phyloP scores from a whole-genome alignment of 1,139 yeast genomes.

The Zygosaccharomyces pseudobailii region DNA sequence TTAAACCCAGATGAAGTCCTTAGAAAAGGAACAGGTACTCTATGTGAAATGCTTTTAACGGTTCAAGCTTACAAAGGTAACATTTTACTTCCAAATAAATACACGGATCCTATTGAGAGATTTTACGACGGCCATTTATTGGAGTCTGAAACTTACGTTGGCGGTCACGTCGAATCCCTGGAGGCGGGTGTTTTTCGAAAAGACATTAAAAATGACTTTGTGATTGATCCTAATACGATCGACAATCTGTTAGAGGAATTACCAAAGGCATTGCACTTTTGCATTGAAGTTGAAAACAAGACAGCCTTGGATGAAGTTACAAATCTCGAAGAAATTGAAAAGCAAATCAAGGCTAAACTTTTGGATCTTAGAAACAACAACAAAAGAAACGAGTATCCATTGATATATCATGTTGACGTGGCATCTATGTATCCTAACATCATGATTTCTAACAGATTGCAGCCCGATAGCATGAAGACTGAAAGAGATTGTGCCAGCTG shows the following conservation, averaged over 20 bases:
- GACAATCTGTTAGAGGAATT: slow-evolving; percentile 74
- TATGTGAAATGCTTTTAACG: slow-evolving; percentile 96
- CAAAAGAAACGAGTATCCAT: slow-evolving; percentile 67
- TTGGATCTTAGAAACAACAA: slow-evolving; percentile 58
- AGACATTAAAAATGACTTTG: slow-evolving; percentile 73
- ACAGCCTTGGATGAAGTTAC: slow-evolving; percentile 68
- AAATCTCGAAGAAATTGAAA: slow-evolving; percentile 71
- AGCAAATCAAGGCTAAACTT: slow-evolving; percentile 52
- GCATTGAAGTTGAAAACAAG: slow-evolving; percentile 78
- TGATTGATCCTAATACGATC: slow-evolving; percentile 73
- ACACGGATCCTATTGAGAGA: slow-evolving; percentile 84
- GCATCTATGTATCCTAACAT: slow-evolving; percentile 99
- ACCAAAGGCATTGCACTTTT: slow-evolving; percentile 72
- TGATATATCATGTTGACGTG: slow-evolving; percentile 96
- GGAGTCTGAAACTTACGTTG: slow-evolving; percentile 96
- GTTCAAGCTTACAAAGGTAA: slow-evolving; percentile 85
- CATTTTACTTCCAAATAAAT: slow-evolving; percentile 87
- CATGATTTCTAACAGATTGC: slow-evolving; percentile 95
- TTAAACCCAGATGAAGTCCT: slow-evolving; percentile 94
- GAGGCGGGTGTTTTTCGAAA: slow-evolving; percentile 98
- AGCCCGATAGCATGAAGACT: slow-evolving; percentile 95
- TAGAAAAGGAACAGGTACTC: slow-evolving; percentile 96
- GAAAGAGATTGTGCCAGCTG: slow-evolving; percentile 97
- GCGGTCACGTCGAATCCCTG: slow-evolving; percentile 96
- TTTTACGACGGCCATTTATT: slow-evolving; percentile 91